phyloP scores from a whole-genome alignment of 108 stramenopile genomes.

The Stephanodiscus triporus region DNA sequence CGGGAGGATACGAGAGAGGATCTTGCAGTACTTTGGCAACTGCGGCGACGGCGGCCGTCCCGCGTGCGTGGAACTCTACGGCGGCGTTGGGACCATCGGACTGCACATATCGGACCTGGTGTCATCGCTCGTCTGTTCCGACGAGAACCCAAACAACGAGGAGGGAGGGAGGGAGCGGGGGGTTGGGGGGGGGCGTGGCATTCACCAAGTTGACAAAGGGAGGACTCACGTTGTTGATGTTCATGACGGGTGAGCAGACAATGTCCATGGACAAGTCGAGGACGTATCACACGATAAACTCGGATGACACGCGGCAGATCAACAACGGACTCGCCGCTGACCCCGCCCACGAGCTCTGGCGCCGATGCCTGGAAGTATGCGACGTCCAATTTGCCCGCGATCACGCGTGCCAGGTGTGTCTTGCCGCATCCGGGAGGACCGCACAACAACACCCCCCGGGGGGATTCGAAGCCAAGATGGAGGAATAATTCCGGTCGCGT shows the following conservation, averaged over 20 bases:
- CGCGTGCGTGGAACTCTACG: conserved; percentile 83
- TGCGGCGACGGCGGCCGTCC: background rate
- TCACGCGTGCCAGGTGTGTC: conserved; percentile 93
- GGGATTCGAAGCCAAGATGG: conserved; percentile 97
- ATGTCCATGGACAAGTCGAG: no score
- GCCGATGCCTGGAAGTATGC: conserved; percentile 87
- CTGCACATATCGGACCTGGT: conserved; percentile 74
- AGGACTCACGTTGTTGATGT: no score
- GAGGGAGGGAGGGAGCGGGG: no score
- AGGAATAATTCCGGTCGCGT: conserved; percentile 95
- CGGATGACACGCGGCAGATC: no score
- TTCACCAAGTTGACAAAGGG: no score
- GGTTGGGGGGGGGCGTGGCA: no score
- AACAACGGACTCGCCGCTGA: conserved; percentile 96
- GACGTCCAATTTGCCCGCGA: conserved; percentile 74
- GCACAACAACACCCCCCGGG: conserved; percentile 96
- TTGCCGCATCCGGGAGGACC: conserved; percentile 99
- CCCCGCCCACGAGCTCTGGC: conserved; percentile 96
- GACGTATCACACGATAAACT: no score
- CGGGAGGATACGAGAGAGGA: no score
- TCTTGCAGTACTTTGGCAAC: background rate
- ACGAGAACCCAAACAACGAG: conserved; percentile 91
- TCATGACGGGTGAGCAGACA: no score
- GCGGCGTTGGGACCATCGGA: conserved; percentile 93
- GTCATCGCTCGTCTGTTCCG: conserved; percentile 74